Evolutionary conservation across 1,139 yeast genomes (phyloP).

Genomic region (Kodamaea suecica): DNA sequence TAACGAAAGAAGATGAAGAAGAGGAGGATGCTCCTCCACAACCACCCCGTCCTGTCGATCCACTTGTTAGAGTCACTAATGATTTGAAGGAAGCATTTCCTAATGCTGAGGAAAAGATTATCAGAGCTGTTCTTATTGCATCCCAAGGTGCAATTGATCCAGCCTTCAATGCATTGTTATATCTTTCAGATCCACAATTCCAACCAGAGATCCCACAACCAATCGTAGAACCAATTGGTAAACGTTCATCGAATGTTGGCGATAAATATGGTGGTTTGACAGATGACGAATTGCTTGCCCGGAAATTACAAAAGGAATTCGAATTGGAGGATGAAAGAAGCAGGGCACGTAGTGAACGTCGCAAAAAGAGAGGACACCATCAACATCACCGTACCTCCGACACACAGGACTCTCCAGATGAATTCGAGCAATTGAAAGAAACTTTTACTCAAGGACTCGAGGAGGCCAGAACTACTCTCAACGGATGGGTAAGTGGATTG

Average conservation of each 20-base stretch:
- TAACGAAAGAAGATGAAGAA: slow-evolving; percentile 2
- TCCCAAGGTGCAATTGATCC: slow-evolving; percentile 76
- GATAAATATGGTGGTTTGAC: slow-evolving; percentile 30
- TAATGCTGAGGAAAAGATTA: slow-evolving; percentile 59
- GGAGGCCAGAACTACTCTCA: slow-evolving; percentile 77
- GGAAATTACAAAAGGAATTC: slow-evolving; percentile 72
- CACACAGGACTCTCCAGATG: slow-evolving; percentile 56
- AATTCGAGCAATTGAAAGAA: slow-evolving; percentile 66
- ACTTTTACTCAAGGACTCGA: slow-evolving; percentile 73
- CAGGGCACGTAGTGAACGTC: slow-evolving; percentile 8
- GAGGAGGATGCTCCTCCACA: slow-evolving; percentile 54
- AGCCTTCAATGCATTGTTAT: slow-evolving; percentile 84
- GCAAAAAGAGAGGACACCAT: slow-evolving; percentile 16
- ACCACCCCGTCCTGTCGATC: slow-evolving; percentile 68
- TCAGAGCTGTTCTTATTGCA: slow-evolving; percentile 82
- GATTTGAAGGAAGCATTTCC: slow-evolving; percentile 84
- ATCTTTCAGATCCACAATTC: slow-evolving; percentile 72
- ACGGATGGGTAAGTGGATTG: slow-evolving; percentile 77
- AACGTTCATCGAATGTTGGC: slow-evolving; percentile 1
- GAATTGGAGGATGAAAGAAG: slow-evolving; percentile 41
- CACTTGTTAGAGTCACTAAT: slow-evolving; percentile 49
- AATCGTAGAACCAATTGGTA: slow-evolving; percentile 13
- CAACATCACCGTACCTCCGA: slow-evolving; percentile 18
- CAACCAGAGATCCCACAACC: slow-evolving; percentile 57
- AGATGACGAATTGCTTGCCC: slow-evolving; percentile 82